Evolutionary conservation across 2,329 filamentous ascomycete genomes (phyloP), one percentile per base, ranked within the genome.

Genomic region (Aspergillus fijiensis): DNA sequence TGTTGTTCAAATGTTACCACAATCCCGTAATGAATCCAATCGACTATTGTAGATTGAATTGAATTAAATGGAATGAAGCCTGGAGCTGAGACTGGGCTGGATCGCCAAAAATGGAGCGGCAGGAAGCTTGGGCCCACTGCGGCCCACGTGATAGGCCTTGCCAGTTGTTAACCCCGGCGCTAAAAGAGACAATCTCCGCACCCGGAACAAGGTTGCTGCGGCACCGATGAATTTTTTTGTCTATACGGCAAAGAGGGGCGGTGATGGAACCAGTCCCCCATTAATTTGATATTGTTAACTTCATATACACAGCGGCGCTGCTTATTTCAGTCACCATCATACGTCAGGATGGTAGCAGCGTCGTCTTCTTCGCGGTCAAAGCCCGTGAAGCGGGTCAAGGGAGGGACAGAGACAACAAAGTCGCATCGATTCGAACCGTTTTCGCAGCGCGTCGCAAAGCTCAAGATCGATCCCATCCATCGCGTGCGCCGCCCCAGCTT

Each of bases 401-500:
- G 84, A 63, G 84, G 84, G 65, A 96, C 91, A 27, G 81, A 83
- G 54, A 90, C 92, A 67, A 87, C 89, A 63, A 93, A 91, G 72
- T 89, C 91, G 55, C 91, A 97, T 78, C 85, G 91, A 74, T 98
- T 92, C 86, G 90, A 97, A 79, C 89, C 91, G 63, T 98, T 98
- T 79, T 91, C 89, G 61, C 86, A 89, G 72, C 95, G 96, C 76
- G 91, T 98, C 74, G 87, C 91, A 64, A 95, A 93, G 76, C 85
- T 98, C 72, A 95, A 91, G 78, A 89, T 99, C 79, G 94, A 99
- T 71, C 95, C 95, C 50, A 85, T 99, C 67, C 92, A 95, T 76
- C 89, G 89, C 78, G 89, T 96, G 69, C 91, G 92, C 77, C 89
- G 89, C 45, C 74, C 74, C 86, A 96, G 79, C 88, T 87, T 95